Conservation (phyloP, 2,329 filamentous ascomycete species). For the Aureobasidium sp. region DNA sequence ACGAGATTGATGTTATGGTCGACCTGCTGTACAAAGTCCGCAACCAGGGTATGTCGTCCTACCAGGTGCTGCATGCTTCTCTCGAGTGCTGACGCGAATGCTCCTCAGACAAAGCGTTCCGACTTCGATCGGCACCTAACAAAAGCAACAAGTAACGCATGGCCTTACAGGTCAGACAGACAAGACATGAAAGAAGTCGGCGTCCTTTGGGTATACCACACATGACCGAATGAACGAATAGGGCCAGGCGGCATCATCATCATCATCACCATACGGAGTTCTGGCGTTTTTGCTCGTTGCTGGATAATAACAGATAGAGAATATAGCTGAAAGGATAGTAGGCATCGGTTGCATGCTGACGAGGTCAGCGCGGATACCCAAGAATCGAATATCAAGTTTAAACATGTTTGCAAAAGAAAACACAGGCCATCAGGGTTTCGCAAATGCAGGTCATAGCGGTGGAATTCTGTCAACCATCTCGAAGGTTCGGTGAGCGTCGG, state of each 20-base stretch:
- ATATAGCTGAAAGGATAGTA: not conserved
- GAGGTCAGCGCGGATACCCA: not conserved
- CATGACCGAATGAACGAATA: not conserved
- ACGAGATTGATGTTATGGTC: constrained; percentile 76
- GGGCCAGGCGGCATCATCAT: not conserved
- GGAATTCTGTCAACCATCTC: constrained; percentile 1
- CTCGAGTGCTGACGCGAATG: not conserved
- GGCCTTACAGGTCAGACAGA: not conserved
- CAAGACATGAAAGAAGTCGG: not conserved
- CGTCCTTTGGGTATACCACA: constrained; percentile 4
- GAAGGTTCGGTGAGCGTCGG: not conserved
- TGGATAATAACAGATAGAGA: not conserved
- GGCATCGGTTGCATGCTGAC: not conserved
- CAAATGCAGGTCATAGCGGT: not conserved
- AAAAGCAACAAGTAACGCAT: constrained; percentile 1
- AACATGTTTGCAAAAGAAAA: constrained; percentile 9
- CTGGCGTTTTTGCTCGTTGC: not conserved
- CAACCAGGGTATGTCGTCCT: constrained; percentile 40
- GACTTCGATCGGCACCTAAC: constrained; percentile 30
- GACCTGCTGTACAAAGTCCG: constrained; percentile 66
- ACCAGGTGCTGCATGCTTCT: not conserved
- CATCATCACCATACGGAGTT: constrained; percentile 2
- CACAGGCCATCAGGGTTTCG: constrained; percentile 5
- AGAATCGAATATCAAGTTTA: not conserved
- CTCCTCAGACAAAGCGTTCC: constrained; percentile 38